Evolutionary conservation across 805 yeast genomes (phyloP).

Genomic region (Saccharomycopsis olivae): DNA sequence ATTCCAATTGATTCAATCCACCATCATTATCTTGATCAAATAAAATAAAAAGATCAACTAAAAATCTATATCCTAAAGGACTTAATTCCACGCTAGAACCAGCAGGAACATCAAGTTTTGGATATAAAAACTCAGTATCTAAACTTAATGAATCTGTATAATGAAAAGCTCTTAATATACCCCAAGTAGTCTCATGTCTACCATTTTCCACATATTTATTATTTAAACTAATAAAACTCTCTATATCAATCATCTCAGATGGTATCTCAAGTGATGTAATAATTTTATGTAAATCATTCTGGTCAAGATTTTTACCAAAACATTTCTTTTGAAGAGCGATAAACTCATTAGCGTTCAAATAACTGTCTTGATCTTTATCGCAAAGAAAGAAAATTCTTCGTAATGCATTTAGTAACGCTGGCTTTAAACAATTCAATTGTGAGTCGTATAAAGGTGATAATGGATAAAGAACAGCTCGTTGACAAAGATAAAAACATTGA

Average conservation of each 20-base stretch:
- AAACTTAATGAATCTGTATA: conserved; percentile 88
- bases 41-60: conserved; percentile 79
- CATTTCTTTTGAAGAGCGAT: conserved; percentile 61
- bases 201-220: conserved; percentile 83
- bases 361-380: conserved; percentile 88
- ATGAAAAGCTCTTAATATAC: conserved; percentile 75
- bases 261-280: conserved; percentile 26
- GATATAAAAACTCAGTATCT: conserved; percentile 69
- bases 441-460: conserved; percentile 88
- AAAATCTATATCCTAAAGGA: conserved; percentile 83
- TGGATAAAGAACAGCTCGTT: conserved; percentile 87
- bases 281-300: conserved; percentile 33
- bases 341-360: conserved; percentile 60
- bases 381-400: conserved; percentile 73
- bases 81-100: conserved; percentile 81
- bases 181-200: conserved; percentile 96
- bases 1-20: conserved; percentile 70
- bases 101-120: conserved; percentile 63
- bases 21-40: conserved; percentile 97
- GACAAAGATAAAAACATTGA: conserved; percentile 89
- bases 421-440: conserved; percentile 65
- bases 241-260: conserved; percentile 52
- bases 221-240: conserved; percentile 70
- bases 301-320: conserved; percentile 43
- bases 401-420: conserved; percentile 64